These are phyloP conservation scores for Plectosphaerella sp. DNA, from an alignment of 2,329 filamentous ascomycete species.

Conservation along the genomic window DNA sequence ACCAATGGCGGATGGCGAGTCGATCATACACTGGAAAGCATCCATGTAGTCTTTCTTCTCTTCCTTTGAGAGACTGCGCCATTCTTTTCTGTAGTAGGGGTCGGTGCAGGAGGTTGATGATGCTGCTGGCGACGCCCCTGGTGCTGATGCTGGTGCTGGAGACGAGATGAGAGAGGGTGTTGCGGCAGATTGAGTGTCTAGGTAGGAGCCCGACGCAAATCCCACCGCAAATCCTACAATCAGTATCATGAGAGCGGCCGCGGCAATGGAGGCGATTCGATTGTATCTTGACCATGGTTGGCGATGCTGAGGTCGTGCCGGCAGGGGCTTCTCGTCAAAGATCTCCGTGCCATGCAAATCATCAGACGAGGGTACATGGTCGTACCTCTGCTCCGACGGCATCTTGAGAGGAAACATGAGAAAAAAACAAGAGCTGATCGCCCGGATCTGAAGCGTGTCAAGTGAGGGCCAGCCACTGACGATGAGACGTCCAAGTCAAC, in stretches of 20 bases:
- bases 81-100: slow-evolving; percentile 6
- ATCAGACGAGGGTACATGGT: neutral
- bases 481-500: neutral
- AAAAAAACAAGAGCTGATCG: neutral
- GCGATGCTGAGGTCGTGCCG: neutral
- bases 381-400: neutral
- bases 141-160: neutral
- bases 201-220: neutral
- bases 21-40: slow-evolving; percentile 11
- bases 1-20: slow-evolving; percentile 7
- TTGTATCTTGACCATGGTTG: neutral
- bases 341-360: neutral
- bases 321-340: neutral
- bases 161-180: neutral
- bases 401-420: neutral
- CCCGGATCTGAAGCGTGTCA: neutral
- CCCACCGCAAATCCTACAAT: neutral
- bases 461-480: no score
- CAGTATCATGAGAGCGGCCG: neutral
- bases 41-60: slow-evolving; percentile 9
- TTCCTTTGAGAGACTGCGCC: slow-evolving; percentile 8
- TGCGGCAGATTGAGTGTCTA: neutral
- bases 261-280: neutral
- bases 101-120: slow-evolving; percentile 1
- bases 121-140: neutral